Percentiles rank a stretch among this genome's conserved stretches.
Evolutionary conservation across 2,329 filamentous ascomycete species (phyloP).

Genomic region (Periconia macrospinosa): DNA sequence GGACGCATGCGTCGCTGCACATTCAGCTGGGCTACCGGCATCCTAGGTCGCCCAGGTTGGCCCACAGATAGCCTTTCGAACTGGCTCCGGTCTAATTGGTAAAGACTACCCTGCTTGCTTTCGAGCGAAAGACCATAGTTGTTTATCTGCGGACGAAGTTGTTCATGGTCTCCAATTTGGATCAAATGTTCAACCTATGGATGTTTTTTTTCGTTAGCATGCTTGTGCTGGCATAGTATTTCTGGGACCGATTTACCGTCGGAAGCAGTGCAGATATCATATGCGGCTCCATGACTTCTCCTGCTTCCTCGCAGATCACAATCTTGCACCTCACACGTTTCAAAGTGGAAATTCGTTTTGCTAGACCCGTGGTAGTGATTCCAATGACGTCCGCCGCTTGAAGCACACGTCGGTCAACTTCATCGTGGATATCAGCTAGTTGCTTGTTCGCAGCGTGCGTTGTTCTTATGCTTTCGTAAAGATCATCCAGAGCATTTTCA

Average conservation of each 20-base stretch:
- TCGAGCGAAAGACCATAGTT: slow-evolving; percentile 59
- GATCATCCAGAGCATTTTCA: no score
- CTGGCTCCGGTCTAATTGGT: slow-evolving; percentile 61
- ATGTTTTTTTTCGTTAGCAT: no score
- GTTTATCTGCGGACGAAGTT: slow-evolving; percentile 62
- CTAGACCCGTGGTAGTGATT: slow-evolving; percentile 63
- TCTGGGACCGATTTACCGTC: no score
- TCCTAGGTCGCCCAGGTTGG: slow-evolving; percentile 17
- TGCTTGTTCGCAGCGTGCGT: no score
- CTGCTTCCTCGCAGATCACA: slow-evolving; percentile 70
- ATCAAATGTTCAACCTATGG: slow-evolving; percentile 63
- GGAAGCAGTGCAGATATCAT: slow-evolving; percentile 62
- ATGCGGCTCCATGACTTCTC: slow-evolving; percentile 68
- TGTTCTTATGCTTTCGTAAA: no score
- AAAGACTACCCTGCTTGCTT: slow-evolving; percentile 51
- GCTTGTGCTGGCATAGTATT: no score
- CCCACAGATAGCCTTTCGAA: slow-evolving; percentile 60
- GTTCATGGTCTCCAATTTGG: slow-evolving; percentile 65
- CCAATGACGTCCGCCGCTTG: slow-evolving; percentile 57
- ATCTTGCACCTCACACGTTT: slow-evolving; percentile 57
- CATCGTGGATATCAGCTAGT: slow-evolving; percentile 39
- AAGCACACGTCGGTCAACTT: slow-evolving; percentile 46
- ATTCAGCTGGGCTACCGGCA: slow-evolving; percentile 47
- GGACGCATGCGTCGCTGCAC: slow-evolving; percentile 69
- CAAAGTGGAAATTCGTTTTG: slow-evolving; percentile 55